These are phyloP conservation scores for Platismatia glauca DNA, from an alignment of 495 filamentous ascomycete species.

Conservation along the genomic window DNA sequence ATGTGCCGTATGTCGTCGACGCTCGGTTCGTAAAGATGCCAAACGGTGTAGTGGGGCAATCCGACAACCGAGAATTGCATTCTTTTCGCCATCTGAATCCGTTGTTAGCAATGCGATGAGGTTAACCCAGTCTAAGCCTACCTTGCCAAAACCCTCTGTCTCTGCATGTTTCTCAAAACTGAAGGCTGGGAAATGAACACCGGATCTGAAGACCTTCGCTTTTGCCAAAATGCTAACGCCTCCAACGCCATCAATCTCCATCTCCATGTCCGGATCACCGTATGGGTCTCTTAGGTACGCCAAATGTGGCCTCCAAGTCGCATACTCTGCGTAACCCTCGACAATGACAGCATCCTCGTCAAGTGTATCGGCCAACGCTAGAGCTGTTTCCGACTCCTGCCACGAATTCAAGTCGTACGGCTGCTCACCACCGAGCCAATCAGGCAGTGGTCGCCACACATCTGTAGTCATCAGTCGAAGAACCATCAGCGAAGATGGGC, in stretches of 20 bases:
- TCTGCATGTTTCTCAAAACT: slow-evolving; percentile 99
- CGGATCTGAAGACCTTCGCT: slow-evolving; percentile 85
- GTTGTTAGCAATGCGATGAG: slow-evolving; percentile 28
- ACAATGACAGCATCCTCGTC: slow-evolving; percentile 99
- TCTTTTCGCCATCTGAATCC: slow-evolving; percentile 81
- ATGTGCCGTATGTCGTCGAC: slow-evolving; percentile 96
- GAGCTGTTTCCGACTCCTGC: slow-evolving; percentile 96
- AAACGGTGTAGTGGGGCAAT: slow-evolving; percentile 95
- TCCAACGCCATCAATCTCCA: slow-evolving; percentile 97
- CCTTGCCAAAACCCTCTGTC: slow-evolving; percentile 98
- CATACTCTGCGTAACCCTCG: slow-evolving; percentile 98
- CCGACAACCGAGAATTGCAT: slow-evolving; percentile 97
- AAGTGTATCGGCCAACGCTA: slow-evolving; percentile 86
- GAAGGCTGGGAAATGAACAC: slow-evolving; percentile 96
- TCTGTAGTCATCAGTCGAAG: slow-evolving; percentile 44
- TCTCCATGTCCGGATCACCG: slow-evolving; percentile 97
- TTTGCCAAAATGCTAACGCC: slow-evolving; percentile 97
- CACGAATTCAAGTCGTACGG: slow-evolving; percentile 98
- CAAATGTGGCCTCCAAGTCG: slow-evolving; percentile 95
- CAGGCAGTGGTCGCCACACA: slow-evolving; percentile 95
- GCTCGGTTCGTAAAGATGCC: slow-evolving; percentile 98
- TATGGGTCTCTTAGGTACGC: slow-evolving; percentile 96
- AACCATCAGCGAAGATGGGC: slow-evolving; percentile 5
- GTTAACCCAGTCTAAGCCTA: slow-evolving; percentile 29
- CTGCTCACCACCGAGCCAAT: slow-evolving; percentile 98